Base-by-base conservation (phyloP, 2,329 filamentous ascomycete species). In the Chrysosporium keratinophilum region DNA sequence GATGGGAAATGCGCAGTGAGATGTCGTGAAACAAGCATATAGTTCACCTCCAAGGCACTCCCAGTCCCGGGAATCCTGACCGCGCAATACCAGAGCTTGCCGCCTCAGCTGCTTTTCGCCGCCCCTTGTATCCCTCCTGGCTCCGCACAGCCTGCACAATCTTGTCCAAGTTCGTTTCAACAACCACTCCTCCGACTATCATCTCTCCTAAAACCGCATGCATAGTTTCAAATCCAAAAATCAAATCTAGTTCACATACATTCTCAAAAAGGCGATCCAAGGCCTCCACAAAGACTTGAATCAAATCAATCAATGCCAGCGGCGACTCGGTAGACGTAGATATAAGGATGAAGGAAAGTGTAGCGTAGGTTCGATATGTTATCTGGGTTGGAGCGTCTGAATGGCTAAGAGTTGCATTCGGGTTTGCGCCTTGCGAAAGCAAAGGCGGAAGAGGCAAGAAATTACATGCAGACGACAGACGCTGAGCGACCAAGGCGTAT, bases 141-240 rank as follows among this genome's bases (percentile, higher is more conserved):
- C 62, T 79, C 54, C 76, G 83, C 4, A 97, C 91, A 0, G 88
- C 90, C 34, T 87, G 80, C 3, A 96, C 87, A 52, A 97, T 93
- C 68, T 84, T 84, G 55, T 95, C 89, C 57, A 95, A 72, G 63
- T 85, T 88, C 31, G 91, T 96, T 74, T 97, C 91, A 20, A 97
- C 83, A 14, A 97, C 91, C 12, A 96, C 88, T 0, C 91, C 91
- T 11, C 91, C 91, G n/a, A 95, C 87, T 54, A 97, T 86, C 88
- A 97, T 95, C 76, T 97, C 91, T 55, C 83, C 84, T 9, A 97
- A 75, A 14, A 89, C 83, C 6, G 91, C 87, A 74, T 98, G 93
- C 64, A 98, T 77, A 12, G 89, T 94, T 78, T 98, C 93, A 63
- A 95, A 98, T 68, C 97, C 97, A 76, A 98, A 98, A 69, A 98